These are phyloP conservation scores for Pestalotiopsis sp. DNA, from an alignment of 2,329 filamentous ascomycete genomes.

Conservation along the genomic window DNA sequence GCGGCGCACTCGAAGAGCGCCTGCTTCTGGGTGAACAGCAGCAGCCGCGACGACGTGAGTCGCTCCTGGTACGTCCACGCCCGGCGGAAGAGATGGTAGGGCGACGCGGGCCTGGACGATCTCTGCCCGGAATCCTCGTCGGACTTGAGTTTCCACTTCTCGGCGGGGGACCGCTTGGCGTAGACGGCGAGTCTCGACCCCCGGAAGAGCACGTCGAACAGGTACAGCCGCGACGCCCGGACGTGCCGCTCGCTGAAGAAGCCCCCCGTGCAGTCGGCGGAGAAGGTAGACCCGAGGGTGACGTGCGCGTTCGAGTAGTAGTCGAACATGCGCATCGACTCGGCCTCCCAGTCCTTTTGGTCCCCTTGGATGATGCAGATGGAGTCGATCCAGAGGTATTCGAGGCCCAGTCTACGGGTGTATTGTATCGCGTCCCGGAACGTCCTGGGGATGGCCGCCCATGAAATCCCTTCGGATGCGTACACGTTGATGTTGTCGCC, in stretches of 20 bases:
- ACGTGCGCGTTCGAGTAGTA: background rate
- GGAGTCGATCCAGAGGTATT: conserved; percentile 19
- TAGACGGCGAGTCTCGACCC: background rate
- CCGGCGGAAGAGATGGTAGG: background rate
- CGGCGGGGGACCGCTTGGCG: background rate
- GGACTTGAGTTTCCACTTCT: background rate
- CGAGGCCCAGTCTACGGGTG: background rate
- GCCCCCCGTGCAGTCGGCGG: background rate
- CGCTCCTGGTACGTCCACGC: background rate
- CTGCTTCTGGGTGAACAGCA: background rate
- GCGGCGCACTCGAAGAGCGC: background rate
- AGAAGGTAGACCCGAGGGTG: background rate
- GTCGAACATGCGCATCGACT: background rate
- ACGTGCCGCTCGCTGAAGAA: background rate
- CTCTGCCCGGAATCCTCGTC: background rate
- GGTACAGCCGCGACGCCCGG: background rate
- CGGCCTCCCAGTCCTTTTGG: conserved; percentile 12
- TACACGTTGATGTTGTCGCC: background rate
- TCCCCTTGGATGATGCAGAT: conserved; percentile 18
- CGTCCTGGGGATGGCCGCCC: background rate
- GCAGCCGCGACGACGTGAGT: background rate
- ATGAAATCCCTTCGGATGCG: background rate
- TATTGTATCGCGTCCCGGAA: conserved; percentile 11
- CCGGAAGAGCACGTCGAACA: background rate
- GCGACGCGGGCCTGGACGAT: background rate